Percentiles rank a stretch among this genome's conserved stretches.
These are phyloP conservation scores for Lactarius psammicola DNA, from an alignment of 768 basidiomycete genomes.

Conservation along the genomic window DNA sequence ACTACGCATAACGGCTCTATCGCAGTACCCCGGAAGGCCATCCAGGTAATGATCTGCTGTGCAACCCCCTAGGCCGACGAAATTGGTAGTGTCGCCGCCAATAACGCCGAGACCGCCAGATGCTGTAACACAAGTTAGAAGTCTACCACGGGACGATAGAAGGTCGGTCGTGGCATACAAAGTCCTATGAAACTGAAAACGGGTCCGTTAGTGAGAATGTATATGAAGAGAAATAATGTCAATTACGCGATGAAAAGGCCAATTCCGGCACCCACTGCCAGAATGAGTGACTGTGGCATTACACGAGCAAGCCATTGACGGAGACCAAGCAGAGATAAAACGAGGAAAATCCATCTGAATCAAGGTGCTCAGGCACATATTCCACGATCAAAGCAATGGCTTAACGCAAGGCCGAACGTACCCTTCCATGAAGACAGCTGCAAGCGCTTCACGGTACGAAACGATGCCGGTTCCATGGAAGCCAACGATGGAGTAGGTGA, in stretches of 20 bases:
- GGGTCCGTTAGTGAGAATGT: not conserved
- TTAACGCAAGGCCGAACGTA: conserved; percentile 37
- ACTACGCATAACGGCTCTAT: conserved; percentile 58
- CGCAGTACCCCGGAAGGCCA: conserved; percentile 59
- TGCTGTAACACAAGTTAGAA: conserved; percentile 40
- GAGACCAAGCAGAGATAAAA: conserved; percentile 76
- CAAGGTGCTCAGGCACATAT: not conserved
- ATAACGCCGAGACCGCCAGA: conserved; percentile 69
- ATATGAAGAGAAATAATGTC: conserved; percentile 20
- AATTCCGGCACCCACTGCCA: conserved; percentile 84
- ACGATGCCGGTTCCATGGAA: conserved; percentile 74
- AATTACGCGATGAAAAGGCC: conserved; percentile 72
- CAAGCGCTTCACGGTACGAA: conserved; percentile 74
- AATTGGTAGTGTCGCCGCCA: conserved; percentile 68
- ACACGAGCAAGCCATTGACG: conserved; percentile 88
- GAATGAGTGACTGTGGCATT: conserved; percentile 83
- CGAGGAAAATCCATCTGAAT: conserved; percentile 75
- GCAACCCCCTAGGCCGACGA: conserved; percentile 82
- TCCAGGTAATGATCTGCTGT: conserved; percentile 45
- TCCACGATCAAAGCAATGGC: not conserved
- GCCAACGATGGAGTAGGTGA: conserved; percentile 86
- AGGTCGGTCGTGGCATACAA: conserved; percentile 45
- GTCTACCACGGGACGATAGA: not conserved
- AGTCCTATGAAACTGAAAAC: conserved; percentile 66
- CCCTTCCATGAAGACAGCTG: conserved; percentile 88